Evolutionary conservation across 169 alveolate genomes (phyloP).

Genomic region (Toxoplasma gondii): DNA sequence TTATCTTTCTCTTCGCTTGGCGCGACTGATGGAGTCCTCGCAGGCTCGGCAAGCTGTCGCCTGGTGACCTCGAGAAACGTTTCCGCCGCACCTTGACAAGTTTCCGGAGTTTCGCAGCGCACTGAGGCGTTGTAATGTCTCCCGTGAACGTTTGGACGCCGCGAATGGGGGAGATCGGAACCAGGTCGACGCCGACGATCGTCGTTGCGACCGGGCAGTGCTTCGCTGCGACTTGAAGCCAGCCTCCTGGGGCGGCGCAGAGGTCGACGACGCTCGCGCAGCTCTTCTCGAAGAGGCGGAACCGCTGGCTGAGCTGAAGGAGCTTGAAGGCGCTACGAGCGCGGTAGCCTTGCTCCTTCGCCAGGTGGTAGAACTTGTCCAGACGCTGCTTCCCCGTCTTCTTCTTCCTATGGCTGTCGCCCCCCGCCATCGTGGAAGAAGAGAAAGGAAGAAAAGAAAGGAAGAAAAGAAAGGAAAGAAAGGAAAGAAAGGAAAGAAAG

Average conservation of each 20-base stretch:
- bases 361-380: constrained; percentile 96
- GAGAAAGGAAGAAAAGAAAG: neutral
- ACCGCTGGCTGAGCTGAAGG: constrained; percentile 96
- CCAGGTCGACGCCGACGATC: constrained; percentile 97
- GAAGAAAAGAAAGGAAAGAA: neutral
- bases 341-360: constrained; percentile 98
- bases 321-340: constrained; percentile 99
- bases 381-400: constrained; percentile 82
- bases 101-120: constrained; percentile 69
- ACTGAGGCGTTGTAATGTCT: constrained; percentile 93
- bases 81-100: constrained; percentile 57
- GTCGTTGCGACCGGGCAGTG: constrained; percentile 93
- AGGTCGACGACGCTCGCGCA: constrained; percentile 91
- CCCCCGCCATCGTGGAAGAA: neutral
- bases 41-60: too few species aligned
- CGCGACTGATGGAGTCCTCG: too few species aligned
- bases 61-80: too few species aligned
- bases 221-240: constrained; percentile 94
- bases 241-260: constrained; percentile 99
- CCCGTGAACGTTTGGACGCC: constrained; percentile 92
- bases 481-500: neutral
- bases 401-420: neutral
- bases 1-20: too few species aligned
- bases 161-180: constrained; percentile 96
- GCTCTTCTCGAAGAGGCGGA: constrained; percentile 79